Evolutionary conservation across 257 asterid species (phyloP), one percentile per base, ranked within the genome.

Genomic region (Vinca minor): DNA sequence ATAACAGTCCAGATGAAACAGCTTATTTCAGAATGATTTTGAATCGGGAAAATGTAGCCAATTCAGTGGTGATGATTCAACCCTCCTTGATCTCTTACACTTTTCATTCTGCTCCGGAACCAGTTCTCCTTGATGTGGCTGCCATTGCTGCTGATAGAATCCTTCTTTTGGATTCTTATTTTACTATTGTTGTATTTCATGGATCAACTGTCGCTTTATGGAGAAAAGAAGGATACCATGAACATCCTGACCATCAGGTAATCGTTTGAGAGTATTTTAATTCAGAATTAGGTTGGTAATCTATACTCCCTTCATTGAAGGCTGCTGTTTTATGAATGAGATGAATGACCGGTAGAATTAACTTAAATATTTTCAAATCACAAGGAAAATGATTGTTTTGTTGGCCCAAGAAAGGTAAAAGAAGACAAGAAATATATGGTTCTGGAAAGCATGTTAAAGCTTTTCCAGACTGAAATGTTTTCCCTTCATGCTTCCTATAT

Each of bases 1-100:
- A 91, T 73, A 93, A 89, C 81, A 93, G 98, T 77, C 98, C 98
- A 15, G 98, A 89, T 63, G 98, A 93, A 84, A 93, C 98, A 31
- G 97, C 98, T 63, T 80, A 82, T 82, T 93, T 87, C 73, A 79
- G 97, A 74, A 89, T 93, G 96, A 84, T 93, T 70, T 67, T 93
- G 72, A 85, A 89, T 76, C 78, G 91, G 82, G 98, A 89, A 81
- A 87, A 83, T 76, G 95, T 87, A 66, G 81, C 91, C 67, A 85
- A 93, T 83, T 89, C 97, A 57, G 95, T 93, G 65, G 98, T 89
- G 69, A 93, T 93, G 98, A 93, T 89, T 78, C 98, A 93, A 74
- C 98, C 98, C 34, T 93, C 98, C 38, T 84, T 93, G 79, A 87
- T 93, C 77, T 84, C 98, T 68, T 93, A 89, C 79, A 83, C 96